Percentiles rank a stretch among this genome's conserved stretches.
Evolutionary conservation across 768 basidiomycete genomes (phyloP).

Genomic region (Auricularia sp.): DNA sequence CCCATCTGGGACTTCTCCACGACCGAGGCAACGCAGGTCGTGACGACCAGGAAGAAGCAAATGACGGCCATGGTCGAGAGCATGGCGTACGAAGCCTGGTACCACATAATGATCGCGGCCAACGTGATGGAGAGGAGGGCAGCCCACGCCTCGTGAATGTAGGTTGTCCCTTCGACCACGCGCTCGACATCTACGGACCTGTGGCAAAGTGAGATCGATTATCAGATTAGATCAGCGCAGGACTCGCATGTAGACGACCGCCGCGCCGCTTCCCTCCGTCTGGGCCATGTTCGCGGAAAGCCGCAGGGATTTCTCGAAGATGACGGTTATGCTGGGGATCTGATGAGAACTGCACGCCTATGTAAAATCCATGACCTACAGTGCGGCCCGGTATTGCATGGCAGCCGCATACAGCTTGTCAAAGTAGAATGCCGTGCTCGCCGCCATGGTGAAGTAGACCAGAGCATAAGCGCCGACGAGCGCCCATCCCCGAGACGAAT

Average conservation of each 20-base stretch:
- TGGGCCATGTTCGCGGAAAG: slow-evolving; percentile 1
- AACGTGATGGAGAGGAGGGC: not conserved
- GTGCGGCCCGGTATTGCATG: not conserved
- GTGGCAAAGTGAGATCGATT: not conserved
- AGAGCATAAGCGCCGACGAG: slow-evolving; percentile 6
- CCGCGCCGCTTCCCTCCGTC: slow-evolving; percentile 4
- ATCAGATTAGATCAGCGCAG: not conserved
- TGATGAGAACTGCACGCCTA: not conserved
- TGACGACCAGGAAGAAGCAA: not conserved
- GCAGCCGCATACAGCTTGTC: slow-evolving; percentile 2
- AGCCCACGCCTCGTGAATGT: slow-evolving; percentile 5
- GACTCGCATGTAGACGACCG: slow-evolving; percentile 6
- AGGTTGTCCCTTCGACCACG: slow-evolving; percentile 2
- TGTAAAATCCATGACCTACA: not conserved
- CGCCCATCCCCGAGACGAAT: slow-evolving; percentile 5
- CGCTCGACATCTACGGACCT: slow-evolving; percentile 9
- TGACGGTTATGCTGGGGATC: slow-evolving; percentile 1
- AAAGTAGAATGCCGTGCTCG: slow-evolving; percentile 5
- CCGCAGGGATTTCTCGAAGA: slow-evolving; percentile 4
- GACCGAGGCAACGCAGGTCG: not conserved
- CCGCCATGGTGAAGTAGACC: slow-evolving; percentile 1
- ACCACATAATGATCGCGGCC: slow-evolving; percentile 6
- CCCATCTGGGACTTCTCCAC: slow-evolving; percentile 2
- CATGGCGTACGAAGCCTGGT: not conserved
- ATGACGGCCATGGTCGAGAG: slow-evolving; percentile 4